These are phyloP conservation scores for Mortierella sp. DNA, from an alignment of 371 early-diverging fungal species.

Conservation along the genomic window DNA sequence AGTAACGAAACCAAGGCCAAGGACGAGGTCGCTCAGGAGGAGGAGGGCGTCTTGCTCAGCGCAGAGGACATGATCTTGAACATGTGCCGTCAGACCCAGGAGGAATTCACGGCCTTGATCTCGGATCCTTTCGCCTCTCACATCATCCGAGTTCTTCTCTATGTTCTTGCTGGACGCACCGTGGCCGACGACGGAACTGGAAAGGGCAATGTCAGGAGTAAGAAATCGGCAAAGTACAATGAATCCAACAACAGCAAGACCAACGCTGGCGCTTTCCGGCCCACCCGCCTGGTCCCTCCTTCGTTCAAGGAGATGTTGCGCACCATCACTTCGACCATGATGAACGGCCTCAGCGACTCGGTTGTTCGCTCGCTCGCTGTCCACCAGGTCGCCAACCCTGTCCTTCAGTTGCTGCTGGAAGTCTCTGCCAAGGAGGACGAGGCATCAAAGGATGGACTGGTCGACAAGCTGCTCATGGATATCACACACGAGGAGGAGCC, in stretches of 20 bases:
- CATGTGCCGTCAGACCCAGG: conserved; percentile 75
- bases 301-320: conserved; percentile 72
- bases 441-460: conserved; percentile 65
- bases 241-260: conserved; percentile 70
- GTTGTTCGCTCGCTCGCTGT: conserved; percentile 73
- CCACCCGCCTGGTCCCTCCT: conserved; percentile 70
- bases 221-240: conserved; percentile 77
- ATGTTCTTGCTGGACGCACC: conserved; percentile 76
- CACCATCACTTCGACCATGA: conserved; percentile 68
- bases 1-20: conserved; percentile 43
- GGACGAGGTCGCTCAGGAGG: conserved; percentile 54
- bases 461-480: conserved; percentile 76
- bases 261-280: conserved; percentile 50
- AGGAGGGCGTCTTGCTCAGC: conserved; percentile 70
- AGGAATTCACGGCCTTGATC: conserved; percentile 75
- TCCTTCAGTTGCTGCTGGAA: conserved; percentile 79
- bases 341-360: conserved; percentile 65
- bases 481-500: conserved; percentile 65
- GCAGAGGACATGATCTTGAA: conserved; percentile 75
- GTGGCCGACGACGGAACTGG: conserved; percentile 66
- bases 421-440: conserved; percentile 66
- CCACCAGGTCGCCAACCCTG: conserved; percentile 82
- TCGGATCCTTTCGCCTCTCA: conserved; percentile 84
- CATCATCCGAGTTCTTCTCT: conserved; percentile 76
- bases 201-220: conserved; percentile 70